Base-by-base conservation (phyloP, 306 rosid genomes). In the Herpetospermum pedunculosum region DNA sequence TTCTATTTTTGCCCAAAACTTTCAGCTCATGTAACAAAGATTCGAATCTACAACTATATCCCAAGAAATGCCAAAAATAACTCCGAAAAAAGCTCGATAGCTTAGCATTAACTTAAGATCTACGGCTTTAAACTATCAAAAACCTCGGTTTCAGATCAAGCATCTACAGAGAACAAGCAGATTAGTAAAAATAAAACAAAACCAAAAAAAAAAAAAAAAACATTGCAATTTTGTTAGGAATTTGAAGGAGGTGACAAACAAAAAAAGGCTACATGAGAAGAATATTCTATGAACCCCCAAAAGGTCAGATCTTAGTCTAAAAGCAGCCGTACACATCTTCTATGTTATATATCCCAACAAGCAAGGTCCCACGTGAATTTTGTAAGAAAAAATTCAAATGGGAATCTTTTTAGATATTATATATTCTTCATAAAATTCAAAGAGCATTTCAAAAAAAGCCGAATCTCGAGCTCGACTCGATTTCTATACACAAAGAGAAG, bases 221-320 rank as follows among this genome's bases (percentile, higher is more conserved):
- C 1, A 38, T 64, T 1, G 15, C 30, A 43, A 16, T 28, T 44
- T 18, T 69, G 13, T 26, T 69, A 0, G 57, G 55, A 26, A 69
- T 69, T 44, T 69, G 55, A 25, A 63, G 7, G 70, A 59, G 16
- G 2, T 64, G 71, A 64, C 47, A 38, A 21, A 38, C 71, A 21
- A 37, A 64, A 62, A 68, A 29, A 69, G 67, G 59, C 75, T 58
- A 49, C n/a, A 55, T 52, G 37, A 67, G 72, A 64, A 38, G 71
- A 72, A 77, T 70, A 75, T 70, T 71, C 71, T 32, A 46, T 19
- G 18, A 77, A 18, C 58, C 69, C 63, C 63, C 44, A 77, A 84
- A 80, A 73, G 43, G 19, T 13, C 77, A 47, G 43, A 28, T 73
- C 75, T 74, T 49, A 52, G 52, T 57, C 71, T 25, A 77, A 64